These are phyloP conservation scores for Xylaria sp. DNA, from an alignment of 2,329 filamentous ascomycete species.

Conservation along the genomic window DNA sequence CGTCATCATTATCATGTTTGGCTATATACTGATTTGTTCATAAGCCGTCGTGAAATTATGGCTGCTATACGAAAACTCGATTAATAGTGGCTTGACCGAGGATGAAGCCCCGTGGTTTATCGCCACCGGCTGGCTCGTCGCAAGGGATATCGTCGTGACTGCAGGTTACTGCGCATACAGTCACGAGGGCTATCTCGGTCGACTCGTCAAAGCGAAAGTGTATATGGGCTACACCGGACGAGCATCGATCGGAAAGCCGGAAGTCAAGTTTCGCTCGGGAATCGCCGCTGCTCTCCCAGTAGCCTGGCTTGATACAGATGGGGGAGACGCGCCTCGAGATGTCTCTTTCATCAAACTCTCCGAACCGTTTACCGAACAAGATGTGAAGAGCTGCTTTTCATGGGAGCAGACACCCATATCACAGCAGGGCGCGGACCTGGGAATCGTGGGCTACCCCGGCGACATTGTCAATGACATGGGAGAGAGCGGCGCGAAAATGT, in stretches of 20 bases:
- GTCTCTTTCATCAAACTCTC: not conserved
- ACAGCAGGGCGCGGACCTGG: not conserved
- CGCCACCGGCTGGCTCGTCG: not conserved
- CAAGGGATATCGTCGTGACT: not conserved
- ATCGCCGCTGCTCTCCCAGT: not conserved
- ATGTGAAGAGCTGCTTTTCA: not conserved
- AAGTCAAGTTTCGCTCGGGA: not conserved
- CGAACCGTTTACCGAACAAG: not conserved
- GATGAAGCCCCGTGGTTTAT: not conserved
- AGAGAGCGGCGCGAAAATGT: not conserved
- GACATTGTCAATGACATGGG: not conserved
- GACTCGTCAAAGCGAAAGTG: not conserved
- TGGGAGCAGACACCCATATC: not conserved
- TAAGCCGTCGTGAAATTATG: too few species aligned
- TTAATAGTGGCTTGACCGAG: not conserved
- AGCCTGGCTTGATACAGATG: not conserved
- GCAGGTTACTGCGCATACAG: not conserved
- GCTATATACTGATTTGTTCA: too few species aligned
- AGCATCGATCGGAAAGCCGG: too few species aligned
- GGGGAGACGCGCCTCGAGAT: not conserved
- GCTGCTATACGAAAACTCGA: too few species aligned
- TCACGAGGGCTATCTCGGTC: not conserved
- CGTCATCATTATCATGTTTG: too few species aligned
- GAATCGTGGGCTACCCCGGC: not conserved
- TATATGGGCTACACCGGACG: not conserved